Evolutionary conservation across 2,329 filamentous ascomycete genomes (phyloP), one percentile per base, ranked within the genome.

Genomic region (Diplodia seriata): DNA sequence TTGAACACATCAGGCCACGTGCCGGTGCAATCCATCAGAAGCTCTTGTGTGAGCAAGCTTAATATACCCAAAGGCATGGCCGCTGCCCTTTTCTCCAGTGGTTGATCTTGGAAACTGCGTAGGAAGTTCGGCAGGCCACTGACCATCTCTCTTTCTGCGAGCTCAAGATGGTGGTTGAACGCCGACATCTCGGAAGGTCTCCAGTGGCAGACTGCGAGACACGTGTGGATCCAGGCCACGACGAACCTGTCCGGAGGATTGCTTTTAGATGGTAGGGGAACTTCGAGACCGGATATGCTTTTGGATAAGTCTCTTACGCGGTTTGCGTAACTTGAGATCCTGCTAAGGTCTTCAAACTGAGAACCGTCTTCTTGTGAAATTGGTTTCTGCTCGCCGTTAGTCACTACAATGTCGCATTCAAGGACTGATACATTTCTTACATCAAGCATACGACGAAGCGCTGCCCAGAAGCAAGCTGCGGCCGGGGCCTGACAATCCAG

Each of bases 181-280:
- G 59, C 59, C 14, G 59, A 18, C 31, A 38, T 36, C 2, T 51
- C 47, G n/a, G 47, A 49, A 9, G 59, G 29, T 26, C 49, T 40
- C 59, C 59, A 63, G 15, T 51, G 59, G 14, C 59, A 63, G 31
- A 63, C 59, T 14, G 59, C 59, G n/a, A 63, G 43, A 8, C 29
- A 63, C n/a, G 33, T 23, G n/a, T 63, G 59, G 6, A 63, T 63
- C 59, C 59, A 63, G n/a, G 59, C 43, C 7, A 63, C 43, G n/a
- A 51, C 59, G 12, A 63, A 63, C 5, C 18, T 63, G n/a, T 63
- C 59, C 9, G 59, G 59, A 23, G 59, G 59, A 12, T 63, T 63
- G 12, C 3, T 20, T 23, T 20, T 29, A 8, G 59, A 63, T 9
- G 59, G 59, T 2, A 15, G n/a, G 8, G 59, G 59, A 15, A 63